Base-by-base conservation (phyloP, 495 filamentous ascomycete genomes). In the Aspergillus hancockii region DNA sequence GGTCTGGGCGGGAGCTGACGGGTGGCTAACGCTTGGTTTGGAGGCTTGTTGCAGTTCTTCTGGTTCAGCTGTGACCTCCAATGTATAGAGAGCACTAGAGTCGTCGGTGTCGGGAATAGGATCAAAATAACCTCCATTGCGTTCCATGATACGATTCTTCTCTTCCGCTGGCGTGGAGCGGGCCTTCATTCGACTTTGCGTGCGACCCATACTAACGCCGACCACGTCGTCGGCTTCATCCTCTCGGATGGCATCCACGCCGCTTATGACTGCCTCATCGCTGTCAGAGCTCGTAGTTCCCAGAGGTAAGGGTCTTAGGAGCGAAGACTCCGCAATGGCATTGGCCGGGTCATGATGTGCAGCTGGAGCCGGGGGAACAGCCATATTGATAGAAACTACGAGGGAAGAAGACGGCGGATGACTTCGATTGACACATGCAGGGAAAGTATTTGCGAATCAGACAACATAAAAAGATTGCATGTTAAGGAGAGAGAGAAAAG, bases 101-200 rank as follows among this genome's bases (percentile, higher is more conserved):
- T 58, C 63, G 40, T 60, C 45, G 16, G 57, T 57, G 51, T 67
- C 60, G 10, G 70, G 71, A 51, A 66, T 71, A 31, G 60, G 65
- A 4, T 80, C 80, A 56, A 90, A 88, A 46, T 81, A 85, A 0
- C 71, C 82, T 14, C 82, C 77, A 21, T 80, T 55, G 19, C 74
- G 66, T 50, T 89, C 85, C 75, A 96, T 75, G 0, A 84, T 84
- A 0, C 86, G 84, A 32, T 75, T 84, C 75, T 90, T 93, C 67
- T 95, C 91, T 38, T 86, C 84, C 10, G 87, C 85, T 2, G 91
- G 87, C 0, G 89, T 93, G 46, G 78, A 79, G 14, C 89, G 83
- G 19, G 86, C 84, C 31, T 86, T 87, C 58, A 96, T 79, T 43
- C 87, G 81, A 50, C 85, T 89, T 41, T 93, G 92, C 16, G 79